Evolutionary conservation across 2,329 filamentous ascomycete genomes (phyloP), one percentile per base, ranked within the genome.

Genomic region (Cladobotryum mycophilum): DNA sequence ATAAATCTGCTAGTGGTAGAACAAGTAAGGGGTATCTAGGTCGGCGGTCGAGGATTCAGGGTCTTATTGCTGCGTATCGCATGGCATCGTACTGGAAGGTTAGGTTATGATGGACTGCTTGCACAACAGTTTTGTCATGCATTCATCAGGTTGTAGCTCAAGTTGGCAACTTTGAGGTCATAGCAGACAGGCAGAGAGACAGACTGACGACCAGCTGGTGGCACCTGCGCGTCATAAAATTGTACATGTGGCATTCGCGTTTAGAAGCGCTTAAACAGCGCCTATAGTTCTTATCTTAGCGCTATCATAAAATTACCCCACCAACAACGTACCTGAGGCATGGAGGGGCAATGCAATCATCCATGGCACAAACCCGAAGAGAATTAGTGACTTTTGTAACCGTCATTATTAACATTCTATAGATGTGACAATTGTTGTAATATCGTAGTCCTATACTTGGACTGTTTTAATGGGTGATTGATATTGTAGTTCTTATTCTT

Each of bases 111-210:
- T 4, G 14, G 36, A 9, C 36, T 18, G 17, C 13, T 38, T 18
- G 36, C 36, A 12, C 14, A 38, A 38, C 25, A 30, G 25, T 30
- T 3, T 30, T 30, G 25, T 30, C 25, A 30, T 30, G 25, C 25
- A 30, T 30, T 3, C 25, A 30, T 30, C 12, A 34, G 17, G 36
- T 9, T 25, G 22, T 42, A 42, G 40, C 40, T 36, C 44, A 13
- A 37, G 44, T 34, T 46, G 33, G n/a, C 44, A 17, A 52, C 45
- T 36, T 53, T 41, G 35, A 45, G 47, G 47, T 48, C 50, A 46
- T 44, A 15, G 14, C 25, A 42, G 14, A 20, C 20, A 20, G 5
- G 20, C 20, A 20, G 20, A 3, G 3, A 20, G 20, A 20, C 20
- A 5, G 20, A 20, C 20, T 3, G 20, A 11, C 33, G n/a, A 38